Percentiles rank a stretch among this genome's conserved stretches.
Conservation (phyloP, 2,329 filamentous ascomycete genomes). For the Colletotrichum gloeosporioides region DNA sequence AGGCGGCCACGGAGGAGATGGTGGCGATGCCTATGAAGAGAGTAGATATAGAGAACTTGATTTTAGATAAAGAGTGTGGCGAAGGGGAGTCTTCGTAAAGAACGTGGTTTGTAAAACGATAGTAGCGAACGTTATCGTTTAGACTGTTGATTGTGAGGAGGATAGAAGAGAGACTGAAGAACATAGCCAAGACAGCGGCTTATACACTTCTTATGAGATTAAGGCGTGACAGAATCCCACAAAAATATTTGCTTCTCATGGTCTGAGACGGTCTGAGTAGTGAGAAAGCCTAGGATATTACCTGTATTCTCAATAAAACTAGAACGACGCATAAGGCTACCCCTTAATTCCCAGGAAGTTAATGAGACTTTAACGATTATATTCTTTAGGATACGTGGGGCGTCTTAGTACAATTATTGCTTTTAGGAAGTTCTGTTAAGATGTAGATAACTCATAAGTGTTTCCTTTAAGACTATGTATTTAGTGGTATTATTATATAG, state of each 20-base stretch:
- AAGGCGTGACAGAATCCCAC: rapidly evolving
- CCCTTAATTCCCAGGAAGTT: not conserved
- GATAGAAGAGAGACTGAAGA: not conserved
- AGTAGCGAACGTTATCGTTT: not conserved
- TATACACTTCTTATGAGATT: rapidly evolving
- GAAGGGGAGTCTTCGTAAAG: not conserved
- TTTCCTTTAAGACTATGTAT: not conserved
- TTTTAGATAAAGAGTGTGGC: not conserved
- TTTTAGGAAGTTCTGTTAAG: rapidly evolving
- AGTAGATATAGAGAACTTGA: not conserved
- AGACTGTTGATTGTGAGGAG: not conserved
- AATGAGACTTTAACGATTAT: no score
- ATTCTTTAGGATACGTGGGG: rapidly evolving
- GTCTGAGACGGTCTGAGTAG: not conserved
- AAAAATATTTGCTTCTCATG: not conserved
- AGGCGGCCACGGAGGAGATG: not conserved
- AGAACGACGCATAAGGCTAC: not conserved
- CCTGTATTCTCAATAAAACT: not conserved
- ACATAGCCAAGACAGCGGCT: not conserved
- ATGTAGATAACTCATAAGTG: not conserved
- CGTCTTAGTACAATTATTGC: not conserved
- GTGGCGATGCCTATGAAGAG: not conserved
- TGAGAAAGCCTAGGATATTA: not conserved
- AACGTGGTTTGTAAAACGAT: not conserved
- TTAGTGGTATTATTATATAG: no score